Evolutionary conservation across 1,139 yeast species (phyloP).

Genomic region (Suhomyces bolitotheri): DNA sequence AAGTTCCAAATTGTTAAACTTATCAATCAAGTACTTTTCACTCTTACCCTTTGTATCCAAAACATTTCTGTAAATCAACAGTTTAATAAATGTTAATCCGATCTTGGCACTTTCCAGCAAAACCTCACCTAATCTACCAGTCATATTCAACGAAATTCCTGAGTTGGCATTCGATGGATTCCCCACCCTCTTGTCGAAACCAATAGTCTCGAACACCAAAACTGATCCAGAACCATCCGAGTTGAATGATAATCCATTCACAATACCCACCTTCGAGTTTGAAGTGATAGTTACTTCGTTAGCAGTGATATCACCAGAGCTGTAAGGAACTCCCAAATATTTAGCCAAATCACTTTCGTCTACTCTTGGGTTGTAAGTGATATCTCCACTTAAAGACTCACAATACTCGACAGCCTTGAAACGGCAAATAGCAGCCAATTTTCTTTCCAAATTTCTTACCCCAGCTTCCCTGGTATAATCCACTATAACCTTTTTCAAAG

Average conservation of each 20-base stretch:
- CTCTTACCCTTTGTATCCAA: slow-evolving; percentile 28
- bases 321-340: slow-evolving; percentile 54
- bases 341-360: slow-evolving; percentile 46
- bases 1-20: slow-evolving; percentile 57
- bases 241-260: slow-evolving; percentile 88
- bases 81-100: slow-evolving; percentile 72
- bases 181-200: slow-evolving; percentile 37
- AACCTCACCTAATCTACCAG: slow-evolving; percentile 84
- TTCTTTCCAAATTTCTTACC: slow-evolving; percentile 75
- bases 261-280: slow-evolving; percentile 55
- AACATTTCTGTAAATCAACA: slow-evolving; percentile 45
- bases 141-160: slow-evolving; percentile 55
- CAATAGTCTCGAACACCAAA: slow-evolving; percentile 75
- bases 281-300: slow-evolving; percentile 18
- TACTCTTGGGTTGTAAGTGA: slow-evolving; percentile 39
- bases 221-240: slow-evolving; percentile 88
- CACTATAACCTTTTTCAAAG: slow-evolving; percentile 61
- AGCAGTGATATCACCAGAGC: slow-evolving; percentile 18
- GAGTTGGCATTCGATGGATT: slow-evolving; percentile 32
- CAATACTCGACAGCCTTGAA: slow-evolving; percentile 80
- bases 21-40: slow-evolving; percentile 35
- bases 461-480: slow-evolving; percentile 88
- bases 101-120: slow-evolving; percentile 81
- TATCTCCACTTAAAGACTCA: slow-evolving; percentile 31
- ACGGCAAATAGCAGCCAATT: slow-evolving; percentile 71